Conservation (phyloP, 495 filamentous ascomycete genomes). For the Xylaria intraflava region DNA sequence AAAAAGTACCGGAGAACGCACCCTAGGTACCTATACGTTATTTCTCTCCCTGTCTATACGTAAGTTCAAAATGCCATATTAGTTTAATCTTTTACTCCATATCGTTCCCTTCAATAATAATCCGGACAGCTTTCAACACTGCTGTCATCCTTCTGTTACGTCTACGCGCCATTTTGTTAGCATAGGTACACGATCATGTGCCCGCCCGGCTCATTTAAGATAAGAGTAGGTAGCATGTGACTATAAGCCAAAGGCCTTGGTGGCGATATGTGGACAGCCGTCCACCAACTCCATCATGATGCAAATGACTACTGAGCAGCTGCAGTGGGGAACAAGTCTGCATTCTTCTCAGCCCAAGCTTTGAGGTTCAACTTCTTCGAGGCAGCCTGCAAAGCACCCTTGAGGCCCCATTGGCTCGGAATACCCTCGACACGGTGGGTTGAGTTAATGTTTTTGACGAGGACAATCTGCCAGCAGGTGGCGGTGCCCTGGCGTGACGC, state of each 20-base stretch:
- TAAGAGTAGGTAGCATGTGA: background rate
- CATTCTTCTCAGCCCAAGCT: conserved; percentile 41
- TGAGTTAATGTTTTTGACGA: conserved; percentile 98
- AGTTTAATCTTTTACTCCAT: background rate
- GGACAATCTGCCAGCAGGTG: conserved; percentile 90
- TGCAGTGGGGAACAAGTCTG: conserved; percentile 35
- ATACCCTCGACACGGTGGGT: conserved; percentile 91
- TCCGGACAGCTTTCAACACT: background rate
- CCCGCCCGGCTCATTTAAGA: background rate
- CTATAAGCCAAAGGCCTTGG: background rate
- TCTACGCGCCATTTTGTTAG: background rate
- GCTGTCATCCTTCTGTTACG: background rate
- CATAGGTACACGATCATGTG: background rate
- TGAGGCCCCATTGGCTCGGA: conserved; percentile 63
- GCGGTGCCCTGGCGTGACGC: conserved; percentile 86
- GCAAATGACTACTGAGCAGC: conserved; percentile 23
- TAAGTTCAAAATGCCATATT: conserved; percentile 1
- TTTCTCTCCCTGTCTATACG: background rate
- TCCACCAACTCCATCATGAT: background rate
- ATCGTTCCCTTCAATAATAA: background rate
- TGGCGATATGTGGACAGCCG: background rate
- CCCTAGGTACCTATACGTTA: no score
- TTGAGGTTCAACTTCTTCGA: conserved; percentile 35
- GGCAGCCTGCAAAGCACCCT: conserved; percentile 55
- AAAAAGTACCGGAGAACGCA: no score